These are phyloP conservation scores for Tothia fuscella DNA, from an alignment of 2,329 filamentous ascomycete genomes.

Conservation along the genomic window DNA sequence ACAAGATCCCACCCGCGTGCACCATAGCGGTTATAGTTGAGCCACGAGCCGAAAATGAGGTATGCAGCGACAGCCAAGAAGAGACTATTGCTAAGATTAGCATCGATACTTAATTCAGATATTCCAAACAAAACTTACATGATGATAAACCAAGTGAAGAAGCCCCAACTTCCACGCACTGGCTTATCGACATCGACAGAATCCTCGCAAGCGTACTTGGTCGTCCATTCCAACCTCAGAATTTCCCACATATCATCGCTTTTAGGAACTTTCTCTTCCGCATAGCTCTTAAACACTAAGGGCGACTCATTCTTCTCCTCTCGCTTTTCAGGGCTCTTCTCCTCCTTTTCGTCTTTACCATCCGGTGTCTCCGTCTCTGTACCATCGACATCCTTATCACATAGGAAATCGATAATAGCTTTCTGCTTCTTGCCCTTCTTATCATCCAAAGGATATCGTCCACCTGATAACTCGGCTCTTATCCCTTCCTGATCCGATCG, in stretches of 20 bases:
- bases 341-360: constrained; percentile 23
- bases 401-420: constrained; percentile 76
- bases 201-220: constrained; percentile 70
- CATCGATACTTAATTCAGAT: background rate
- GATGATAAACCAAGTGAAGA: constrained; percentile 95
- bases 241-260: constrained; percentile 44
- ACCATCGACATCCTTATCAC: constrained; percentile 41
- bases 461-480: constrained; percentile 53
- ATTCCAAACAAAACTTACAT: constrained; percentile 47
- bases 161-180: constrained; percentile 60
- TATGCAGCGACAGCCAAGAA: constrained; percentile 82
- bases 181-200: constrained; percentile 27
- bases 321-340: constrained; percentile 15
- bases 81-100: constrained; percentile 39
- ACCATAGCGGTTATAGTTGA: constrained; percentile 96
- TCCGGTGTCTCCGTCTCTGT: constrained; percentile 40
- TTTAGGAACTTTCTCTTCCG: constrained; percentile 36
- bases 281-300: constrained; percentile 67
- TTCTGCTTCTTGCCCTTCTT: constrained; percentile 47
- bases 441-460: constrained; percentile 32
- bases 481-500: constrained; percentile 62
- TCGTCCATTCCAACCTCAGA: constrained; percentile 71
- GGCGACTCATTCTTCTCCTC: constrained; percentile 36
- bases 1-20: constrained; percentile 90
- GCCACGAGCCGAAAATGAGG: constrained; percentile 95